Conservation (phyloP, 2,329 filamentous ascomycete species). For the Monosporascus sp. region DNA sequence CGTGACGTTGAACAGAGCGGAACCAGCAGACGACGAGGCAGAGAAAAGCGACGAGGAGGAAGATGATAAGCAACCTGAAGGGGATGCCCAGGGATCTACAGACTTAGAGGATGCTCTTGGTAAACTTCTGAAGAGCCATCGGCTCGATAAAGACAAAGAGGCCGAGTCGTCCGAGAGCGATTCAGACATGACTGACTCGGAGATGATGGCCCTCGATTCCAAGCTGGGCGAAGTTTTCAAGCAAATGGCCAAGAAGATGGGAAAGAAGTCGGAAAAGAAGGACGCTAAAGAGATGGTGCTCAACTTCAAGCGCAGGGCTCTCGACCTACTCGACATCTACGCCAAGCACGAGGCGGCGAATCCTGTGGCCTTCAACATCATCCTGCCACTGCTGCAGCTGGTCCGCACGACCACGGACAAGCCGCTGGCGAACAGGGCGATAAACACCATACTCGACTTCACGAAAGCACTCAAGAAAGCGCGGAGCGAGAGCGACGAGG, state of each 20-base stretch:
- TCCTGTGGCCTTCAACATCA: constrained; percentile 59
- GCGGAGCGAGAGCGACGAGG: constrained; percentile 35
- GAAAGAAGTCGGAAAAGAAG: constrained; percentile 77
- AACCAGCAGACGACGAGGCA: constrained; percentile 31
- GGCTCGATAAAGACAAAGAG: constrained; percentile 52
- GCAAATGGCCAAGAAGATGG: constrained; percentile 61
- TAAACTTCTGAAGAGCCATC: constrained; percentile 68
- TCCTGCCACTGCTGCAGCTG: constrained; percentile 72
- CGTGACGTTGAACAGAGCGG: constrained; percentile 32
- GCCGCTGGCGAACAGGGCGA: constrained; percentile 67
- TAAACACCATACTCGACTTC: constrained; percentile 66
- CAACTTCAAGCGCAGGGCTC: constrained; percentile 90
- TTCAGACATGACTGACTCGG: constrained; percentile 87
- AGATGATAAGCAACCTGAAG: constrained; percentile 30
- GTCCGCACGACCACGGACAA: constrained; percentile 73
- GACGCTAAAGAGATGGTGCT: constrained; percentile 84
- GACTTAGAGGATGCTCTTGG: constrained; percentile 70
- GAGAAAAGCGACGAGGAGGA: constrained; percentile 34
- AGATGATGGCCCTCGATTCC: constrained; percentile 85
- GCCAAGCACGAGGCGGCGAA: constrained; percentile 71
- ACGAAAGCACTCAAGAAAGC: constrained; percentile 61
- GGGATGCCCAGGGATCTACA: constrained; percentile 38
- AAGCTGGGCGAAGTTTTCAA: constrained; percentile 83
- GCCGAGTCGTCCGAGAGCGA: constrained; percentile 56
- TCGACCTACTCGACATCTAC: constrained; percentile 83